A percentile compares a stretch with the other conserved stretches of the same genome.
Evolutionary conservation across 371 early-diverging fungal species (phyloP).

Genomic region (Apophysomyces variabilis): DNA sequence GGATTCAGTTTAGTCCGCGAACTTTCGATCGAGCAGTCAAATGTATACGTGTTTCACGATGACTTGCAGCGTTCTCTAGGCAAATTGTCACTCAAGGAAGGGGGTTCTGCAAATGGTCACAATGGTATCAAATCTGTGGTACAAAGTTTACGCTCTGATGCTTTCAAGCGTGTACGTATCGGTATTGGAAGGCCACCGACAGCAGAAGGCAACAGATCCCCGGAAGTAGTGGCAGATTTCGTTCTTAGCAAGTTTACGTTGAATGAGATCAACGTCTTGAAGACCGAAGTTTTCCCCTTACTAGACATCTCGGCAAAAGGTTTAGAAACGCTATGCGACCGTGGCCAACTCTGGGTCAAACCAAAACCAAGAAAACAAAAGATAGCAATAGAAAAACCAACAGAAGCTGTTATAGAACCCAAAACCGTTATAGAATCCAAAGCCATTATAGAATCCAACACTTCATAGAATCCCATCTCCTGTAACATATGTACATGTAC

Average conservation of each 20-base stretch:
- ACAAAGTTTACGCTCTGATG: conserved; percentile 52
- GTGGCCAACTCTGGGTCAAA: conserved; percentile 20
- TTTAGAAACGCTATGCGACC: conserved; percentile 23
- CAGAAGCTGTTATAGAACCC: background rate
- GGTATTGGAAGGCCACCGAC: conserved; percentile 70
- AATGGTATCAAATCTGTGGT: conserved; percentile 78
- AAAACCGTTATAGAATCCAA: background rate
- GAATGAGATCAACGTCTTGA: conserved; percentile 49
- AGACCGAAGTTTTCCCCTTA: conserved; percentile 38
- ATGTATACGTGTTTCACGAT: conserved; percentile 76
- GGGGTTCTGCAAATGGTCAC: conserved; percentile 73
- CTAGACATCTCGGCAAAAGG: conserved; percentile 22
- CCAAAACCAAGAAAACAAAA: conserved; percentile 24
- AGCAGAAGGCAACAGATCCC: conserved; percentile 36
- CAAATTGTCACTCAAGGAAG: conserved; percentile 60
- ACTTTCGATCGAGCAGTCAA: conserved; percentile 36
- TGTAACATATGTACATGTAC: background rate
- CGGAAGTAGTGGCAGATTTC: conserved; percentile 57
- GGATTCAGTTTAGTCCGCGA: conserved; percentile 36
- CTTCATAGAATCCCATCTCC: background rate
- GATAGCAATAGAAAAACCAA: background rate
- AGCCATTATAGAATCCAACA: background rate
- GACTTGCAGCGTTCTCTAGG: conserved; percentile 76
- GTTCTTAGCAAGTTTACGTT: conserved; percentile 63
- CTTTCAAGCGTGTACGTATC: conserved; percentile 64